Percentiles rank a stretch among this genome's conserved stretches.
phyloP scores from a whole-genome alignment of 176 grass and related monocot species.

The Musa itinerans region DNA sequence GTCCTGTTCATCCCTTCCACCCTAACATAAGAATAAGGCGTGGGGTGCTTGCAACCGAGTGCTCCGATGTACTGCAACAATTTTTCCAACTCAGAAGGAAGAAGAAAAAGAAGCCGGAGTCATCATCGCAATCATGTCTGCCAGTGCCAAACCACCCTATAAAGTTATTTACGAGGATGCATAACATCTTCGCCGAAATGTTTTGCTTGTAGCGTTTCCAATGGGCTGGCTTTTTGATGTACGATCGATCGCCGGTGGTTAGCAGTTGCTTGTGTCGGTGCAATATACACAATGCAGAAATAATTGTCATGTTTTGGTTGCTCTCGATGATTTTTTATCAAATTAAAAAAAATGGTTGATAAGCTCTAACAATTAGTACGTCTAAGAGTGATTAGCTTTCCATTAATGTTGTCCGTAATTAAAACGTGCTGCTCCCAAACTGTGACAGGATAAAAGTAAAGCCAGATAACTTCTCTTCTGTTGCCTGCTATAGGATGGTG shows the following conservation, averaged over 20 bases:
- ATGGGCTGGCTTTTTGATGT: no score
- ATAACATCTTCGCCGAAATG: constrained; percentile 50
- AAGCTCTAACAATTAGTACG: no score
- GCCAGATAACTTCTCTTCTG: no score
- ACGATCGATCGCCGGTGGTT: no score
- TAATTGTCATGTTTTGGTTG: background rate
- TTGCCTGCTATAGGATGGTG: no score
- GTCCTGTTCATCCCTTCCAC: constrained; percentile 85
- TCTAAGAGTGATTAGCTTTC: no score
- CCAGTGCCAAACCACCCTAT: constrained; percentile 44
- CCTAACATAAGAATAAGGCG: constrained; percentile 75
- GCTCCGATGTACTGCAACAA: constrained; percentile 76
- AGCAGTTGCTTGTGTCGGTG: no score
- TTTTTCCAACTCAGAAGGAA: constrained; percentile 77
- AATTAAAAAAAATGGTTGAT: no score
- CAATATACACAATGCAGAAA: background rate
- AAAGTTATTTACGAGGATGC: constrained; percentile 79
- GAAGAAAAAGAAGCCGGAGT: constrained; percentile 45
- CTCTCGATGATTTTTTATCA: no score
- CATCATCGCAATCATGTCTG: constrained; percentile 25
- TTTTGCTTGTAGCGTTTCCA: constrained; percentile 56
- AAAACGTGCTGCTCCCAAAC: no score
- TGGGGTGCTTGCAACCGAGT: constrained; percentile 57
- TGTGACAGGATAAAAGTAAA: no score
- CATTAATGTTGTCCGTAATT: no score